Percentiles rank a stretch among this genome's conserved stretches.
Conservation (phyloP, 2,329 filamentous ascomycete species). For the Lachnellula hyalina region DNA sequence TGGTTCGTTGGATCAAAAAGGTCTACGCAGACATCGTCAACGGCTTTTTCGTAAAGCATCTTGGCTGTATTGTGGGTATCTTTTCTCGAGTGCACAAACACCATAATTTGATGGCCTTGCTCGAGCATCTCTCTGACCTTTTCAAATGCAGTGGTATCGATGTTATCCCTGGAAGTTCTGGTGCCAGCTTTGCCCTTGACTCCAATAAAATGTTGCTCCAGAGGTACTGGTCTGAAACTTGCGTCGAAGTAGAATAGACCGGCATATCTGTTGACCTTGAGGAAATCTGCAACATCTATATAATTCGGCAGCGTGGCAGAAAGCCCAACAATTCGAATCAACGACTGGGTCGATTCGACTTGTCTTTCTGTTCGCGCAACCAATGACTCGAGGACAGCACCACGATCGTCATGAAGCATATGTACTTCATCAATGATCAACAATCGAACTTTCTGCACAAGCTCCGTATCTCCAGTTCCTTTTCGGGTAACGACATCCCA, state of each 20-base stretch:
- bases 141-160: constrained; percentile 83
- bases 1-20: constrained; percentile 78
- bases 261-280: constrained; percentile 89
- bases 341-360: constrained; percentile 94
- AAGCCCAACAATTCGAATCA: constrained; percentile 93
- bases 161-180: constrained; percentile 78
- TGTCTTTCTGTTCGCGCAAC: constrained; percentile 93
- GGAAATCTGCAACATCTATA: constrained; percentile 91
- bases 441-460: constrained; percentile 93
- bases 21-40: constrained; percentile 71
- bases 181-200: constrained; percentile 85
- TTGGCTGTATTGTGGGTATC: constrained; percentile 88
- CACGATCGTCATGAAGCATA: constrained; percentile 97
- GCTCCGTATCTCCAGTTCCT: constrained; percentile 92
- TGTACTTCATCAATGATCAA: constrained; percentile 98
- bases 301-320: constrained; percentile 97
- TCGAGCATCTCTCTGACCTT: constrained; percentile 94
- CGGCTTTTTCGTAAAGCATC: constrained; percentile 79
- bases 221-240: constrained; percentile 90
- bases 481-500: constrained; percentile 99
- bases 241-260: constrained; percentile 96
- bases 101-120: constrained; percentile 94
- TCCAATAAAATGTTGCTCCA: constrained; percentile 96
- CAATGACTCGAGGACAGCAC: constrained; percentile 90
- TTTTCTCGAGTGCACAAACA: constrained; percentile 95